Evolutionary conservation across 345 rosid species (phyloP).

Genomic region (Zanthoxylum bungeanum): DNA sequence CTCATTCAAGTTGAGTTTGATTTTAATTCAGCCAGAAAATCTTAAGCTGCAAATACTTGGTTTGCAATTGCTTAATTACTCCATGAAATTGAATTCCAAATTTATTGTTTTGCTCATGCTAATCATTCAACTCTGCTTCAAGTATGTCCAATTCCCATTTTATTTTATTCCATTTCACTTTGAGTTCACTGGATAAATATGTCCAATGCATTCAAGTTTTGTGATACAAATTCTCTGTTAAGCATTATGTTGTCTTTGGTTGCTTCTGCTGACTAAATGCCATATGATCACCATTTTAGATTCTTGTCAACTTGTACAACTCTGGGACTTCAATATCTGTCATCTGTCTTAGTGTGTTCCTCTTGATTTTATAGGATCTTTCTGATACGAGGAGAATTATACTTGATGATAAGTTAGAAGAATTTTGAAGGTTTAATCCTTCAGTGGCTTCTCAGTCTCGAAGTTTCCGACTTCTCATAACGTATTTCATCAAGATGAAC

Average conservation of each 20-base stretch:
- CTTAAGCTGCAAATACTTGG: background rate
- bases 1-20: background rate
- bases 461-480: too few species aligned
- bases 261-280: too few species aligned
- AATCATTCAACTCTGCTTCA: background rate
- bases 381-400: constrained; percentile 47
- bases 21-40: background rate
- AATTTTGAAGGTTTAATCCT: constrained; percentile 57
- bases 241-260: background rate
- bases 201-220: constrained; percentile 1
- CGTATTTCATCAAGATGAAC: constrained; percentile 53
- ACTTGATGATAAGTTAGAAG: constrained; percentile 59
- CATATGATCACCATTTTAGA: background rate
- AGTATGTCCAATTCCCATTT: constrained; percentile 5
- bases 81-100: background rate
- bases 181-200: background rate
- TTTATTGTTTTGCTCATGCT: background rate
- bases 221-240: background rate
- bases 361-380: constrained; percentile 42
- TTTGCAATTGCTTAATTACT: background rate
- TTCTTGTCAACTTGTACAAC: background rate
- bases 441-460: constrained; percentile 41
- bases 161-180: background rate
- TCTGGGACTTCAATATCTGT: background rate
- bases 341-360: constrained; percentile 10